These are phyloP conservation scores for Raphanus sativus DNA, from an alignment of 345 rosid species.

Conservation along the genomic window DNA sequence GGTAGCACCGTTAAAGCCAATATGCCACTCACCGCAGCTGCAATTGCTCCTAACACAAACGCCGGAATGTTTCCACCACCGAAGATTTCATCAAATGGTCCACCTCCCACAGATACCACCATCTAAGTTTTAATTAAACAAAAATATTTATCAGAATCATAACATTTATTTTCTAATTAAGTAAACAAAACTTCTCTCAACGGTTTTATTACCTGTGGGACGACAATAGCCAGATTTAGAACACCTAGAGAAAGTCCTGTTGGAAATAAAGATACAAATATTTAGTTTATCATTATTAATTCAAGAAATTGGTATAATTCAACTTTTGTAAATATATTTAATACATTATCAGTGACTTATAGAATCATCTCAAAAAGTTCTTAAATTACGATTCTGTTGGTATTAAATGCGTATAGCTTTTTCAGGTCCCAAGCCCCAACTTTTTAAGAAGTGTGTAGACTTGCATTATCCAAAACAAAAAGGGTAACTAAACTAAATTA, in stretches of 20 bases:
- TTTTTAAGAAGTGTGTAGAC: conserved; percentile 19
- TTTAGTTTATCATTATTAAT: not conserved
- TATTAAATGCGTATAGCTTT: conserved; percentile 17
- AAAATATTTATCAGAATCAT: not conserved
- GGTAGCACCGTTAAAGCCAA: conserved; percentile 68
- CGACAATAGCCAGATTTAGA: conserved; percentile 38
- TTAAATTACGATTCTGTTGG: conserved; percentile 13
- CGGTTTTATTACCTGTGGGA: conserved; percentile 35
- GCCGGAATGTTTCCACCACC: conserved; percentile 94
- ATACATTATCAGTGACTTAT: not conserved
- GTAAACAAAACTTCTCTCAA: conserved; percentile 1
- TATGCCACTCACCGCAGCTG: conserved; percentile 60
- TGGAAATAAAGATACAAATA: not conserved
- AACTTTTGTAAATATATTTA: not conserved
- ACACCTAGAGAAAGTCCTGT: conserved; percentile 41
- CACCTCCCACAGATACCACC: conserved; percentile 64
- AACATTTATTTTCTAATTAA: not conserved
- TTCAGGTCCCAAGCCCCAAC: conserved; percentile 12
- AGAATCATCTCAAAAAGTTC: conserved; percentile 27
- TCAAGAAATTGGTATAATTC: not conserved
- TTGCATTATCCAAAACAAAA: conserved; percentile 34
- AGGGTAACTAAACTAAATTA: not conserved
- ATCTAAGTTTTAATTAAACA: conserved; percentile 46
- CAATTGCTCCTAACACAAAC: conserved; percentile 62
- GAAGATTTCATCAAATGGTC: conserved; percentile 68